Evolutionary conservation across 2,329 filamentous ascomycete genomes (phyloP).

Genomic region (Ascochyta lentis): DNA sequence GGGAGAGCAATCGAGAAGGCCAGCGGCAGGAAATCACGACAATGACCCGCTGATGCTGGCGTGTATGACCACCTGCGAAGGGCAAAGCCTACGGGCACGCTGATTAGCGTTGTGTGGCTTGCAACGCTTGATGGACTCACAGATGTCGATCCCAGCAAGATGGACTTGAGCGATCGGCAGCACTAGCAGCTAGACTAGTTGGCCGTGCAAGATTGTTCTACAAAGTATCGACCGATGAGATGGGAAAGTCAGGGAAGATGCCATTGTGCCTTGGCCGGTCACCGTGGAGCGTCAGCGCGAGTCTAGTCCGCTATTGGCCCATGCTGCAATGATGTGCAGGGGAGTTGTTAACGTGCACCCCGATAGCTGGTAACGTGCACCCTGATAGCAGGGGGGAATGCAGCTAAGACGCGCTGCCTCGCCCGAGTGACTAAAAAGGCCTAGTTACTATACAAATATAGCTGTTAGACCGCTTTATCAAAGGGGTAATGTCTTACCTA

Average conservation of each 20-base stretch:
- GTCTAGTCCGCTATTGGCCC: conserved; percentile 6
- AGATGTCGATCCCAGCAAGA: conserved; percentile 26
- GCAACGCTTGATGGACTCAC: conserved; percentile 25
- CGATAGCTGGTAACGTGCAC: too few relatives aligned
- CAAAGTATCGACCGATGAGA: background rate
- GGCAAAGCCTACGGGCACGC: conserved; percentile 13
- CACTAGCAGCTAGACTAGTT: conserved; percentile 15
- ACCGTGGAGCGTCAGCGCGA: background rate
- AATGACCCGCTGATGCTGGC: conserved; percentile 7
- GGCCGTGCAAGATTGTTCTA: conserved; percentile 8
- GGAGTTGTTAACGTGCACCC: too few relatives aligned
- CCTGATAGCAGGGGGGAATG: too few relatives aligned
- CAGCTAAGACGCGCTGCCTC: too few relatives aligned
- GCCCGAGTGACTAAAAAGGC: too few relatives aligned
- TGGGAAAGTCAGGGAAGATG: conserved; percentile 14
- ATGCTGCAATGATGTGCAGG: conserved; percentile 1
- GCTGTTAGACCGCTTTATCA: too few relatives aligned
- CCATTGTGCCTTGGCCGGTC: conserved; percentile 6
- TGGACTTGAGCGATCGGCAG: conserved; percentile 24
- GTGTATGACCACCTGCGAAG: conserved; percentile 15
- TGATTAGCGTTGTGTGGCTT: conserved; percentile 16
- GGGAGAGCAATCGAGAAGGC: background rate
- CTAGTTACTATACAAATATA: too few relatives aligned
- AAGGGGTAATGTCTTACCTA: too few relatives aligned
- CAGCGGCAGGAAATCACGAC: conserved; percentile 6